Evolutionary conservation across 805 yeast species (phyloP).

Genomic region (Cyberlindnera petersonii): DNA sequence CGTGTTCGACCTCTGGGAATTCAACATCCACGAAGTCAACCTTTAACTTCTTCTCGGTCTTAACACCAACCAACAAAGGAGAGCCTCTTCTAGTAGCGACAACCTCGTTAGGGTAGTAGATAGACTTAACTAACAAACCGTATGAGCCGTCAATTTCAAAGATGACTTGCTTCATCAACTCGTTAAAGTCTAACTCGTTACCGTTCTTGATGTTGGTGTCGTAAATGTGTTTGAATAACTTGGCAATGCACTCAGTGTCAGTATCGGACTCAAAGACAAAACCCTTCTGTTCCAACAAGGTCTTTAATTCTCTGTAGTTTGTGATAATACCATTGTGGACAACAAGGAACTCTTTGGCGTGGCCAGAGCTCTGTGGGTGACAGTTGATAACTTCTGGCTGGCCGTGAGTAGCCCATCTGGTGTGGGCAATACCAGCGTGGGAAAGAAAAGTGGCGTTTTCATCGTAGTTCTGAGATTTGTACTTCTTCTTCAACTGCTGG

Average conservation of each 20-base stretch:
- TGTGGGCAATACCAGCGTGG: slow-evolving; percentile 97
- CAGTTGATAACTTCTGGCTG: slow-evolving; percentile 82
- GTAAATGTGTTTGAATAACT: slow-evolving; percentile 85
- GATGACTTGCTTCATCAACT: slow-evolving; percentile 87
- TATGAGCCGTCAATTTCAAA: slow-evolving; percentile 96
- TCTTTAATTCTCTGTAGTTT: slow-evolving; percentile 86
- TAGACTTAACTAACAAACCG: slow-evolving; percentile 88
- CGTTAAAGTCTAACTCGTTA: slow-evolving; percentile 79
- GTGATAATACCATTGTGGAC: slow-evolving; percentile 99
- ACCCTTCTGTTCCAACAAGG: slow-evolving; percentile 77
- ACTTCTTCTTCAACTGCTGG: slow-evolving; percentile 65
- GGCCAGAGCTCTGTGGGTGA: slow-evolving; percentile 94
- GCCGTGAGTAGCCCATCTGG: slow-evolving; percentile 99
- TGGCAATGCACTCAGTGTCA: slow-evolving; percentile 97
- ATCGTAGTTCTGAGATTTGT: slow-evolving; percentile 48
- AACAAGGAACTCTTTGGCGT: slow-evolving; percentile 75
- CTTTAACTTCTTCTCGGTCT: slow-evolving; percentile 89
- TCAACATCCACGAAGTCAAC: slow-evolving; percentile 98
- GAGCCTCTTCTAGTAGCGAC: slow-evolving; percentile 98
- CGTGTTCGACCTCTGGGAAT: slow-evolving; percentile 56
- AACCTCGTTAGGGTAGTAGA: slow-evolving; percentile 91
- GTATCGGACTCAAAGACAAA: slow-evolving; percentile 85
- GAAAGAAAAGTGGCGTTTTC: slow-evolving; percentile 64
- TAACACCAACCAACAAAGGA: slow-evolving; percentile 94
- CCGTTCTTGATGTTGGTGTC: slow-evolving; percentile 73